These are phyloP conservation scores for Aspergillus neotritici DNA, from an alignment of 2,329 filamentous ascomycete genomes.

Conservation along the genomic window DNA sequence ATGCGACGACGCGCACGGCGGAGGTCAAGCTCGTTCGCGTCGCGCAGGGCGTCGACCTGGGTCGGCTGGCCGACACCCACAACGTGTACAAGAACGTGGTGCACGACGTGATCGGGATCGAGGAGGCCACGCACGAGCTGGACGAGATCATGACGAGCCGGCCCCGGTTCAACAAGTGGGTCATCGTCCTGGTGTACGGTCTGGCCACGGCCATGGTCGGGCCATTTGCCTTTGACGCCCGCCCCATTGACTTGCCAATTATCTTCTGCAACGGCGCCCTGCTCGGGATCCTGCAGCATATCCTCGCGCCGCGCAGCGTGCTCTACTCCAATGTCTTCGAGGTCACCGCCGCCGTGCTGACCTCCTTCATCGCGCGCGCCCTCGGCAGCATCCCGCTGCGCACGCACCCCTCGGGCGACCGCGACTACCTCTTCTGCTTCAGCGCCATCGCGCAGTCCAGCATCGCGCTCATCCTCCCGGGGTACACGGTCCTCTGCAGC, in stretches of 20 bases:
- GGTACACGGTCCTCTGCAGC: slow-evolving; percentile 57
- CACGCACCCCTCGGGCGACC: slow-evolving; percentile 9
- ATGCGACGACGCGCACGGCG: slow-evolving; percentile 41
- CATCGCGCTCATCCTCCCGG: slow-evolving; percentile 68
- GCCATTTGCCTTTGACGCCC: slow-evolving; percentile 72
- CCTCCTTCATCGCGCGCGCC: slow-evolving; percentile 63
- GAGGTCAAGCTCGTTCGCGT: slow-evolving; percentile 43
- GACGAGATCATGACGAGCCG: slow-evolving; percentile 52
- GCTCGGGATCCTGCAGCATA: slow-evolving; percentile 67
- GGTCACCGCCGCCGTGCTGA: slow-evolving; percentile 58
- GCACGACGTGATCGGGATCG: slow-evolving; percentile 43
- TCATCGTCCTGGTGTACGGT: slow-evolving; percentile 63
- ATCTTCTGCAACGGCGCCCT: slow-evolving; percentile 70
- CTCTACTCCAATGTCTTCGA: slow-evolving; percentile 62
- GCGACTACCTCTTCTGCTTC: slow-evolving; percentile 58
- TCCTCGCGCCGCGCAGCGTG: slow-evolving; percentile 67
- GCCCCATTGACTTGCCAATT: slow-evolving; percentile 71
- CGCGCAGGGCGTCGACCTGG: slow-evolving; percentile 40
- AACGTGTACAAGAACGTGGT: slow-evolving; percentile 46
- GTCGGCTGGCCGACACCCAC: slow-evolving; percentile 41
- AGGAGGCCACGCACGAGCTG: slow-evolving; percentile 41
- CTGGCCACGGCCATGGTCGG: slow-evolving; percentile 70
- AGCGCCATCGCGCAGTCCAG: slow-evolving; percentile 67
- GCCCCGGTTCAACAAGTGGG: slow-evolving; percentile 50
- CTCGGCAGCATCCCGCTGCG: slow-evolving; percentile 59